Evolutionary conservation across 106 monocot species (phyloP).

Genomic region (Xerophyta viscosa): DNA sequence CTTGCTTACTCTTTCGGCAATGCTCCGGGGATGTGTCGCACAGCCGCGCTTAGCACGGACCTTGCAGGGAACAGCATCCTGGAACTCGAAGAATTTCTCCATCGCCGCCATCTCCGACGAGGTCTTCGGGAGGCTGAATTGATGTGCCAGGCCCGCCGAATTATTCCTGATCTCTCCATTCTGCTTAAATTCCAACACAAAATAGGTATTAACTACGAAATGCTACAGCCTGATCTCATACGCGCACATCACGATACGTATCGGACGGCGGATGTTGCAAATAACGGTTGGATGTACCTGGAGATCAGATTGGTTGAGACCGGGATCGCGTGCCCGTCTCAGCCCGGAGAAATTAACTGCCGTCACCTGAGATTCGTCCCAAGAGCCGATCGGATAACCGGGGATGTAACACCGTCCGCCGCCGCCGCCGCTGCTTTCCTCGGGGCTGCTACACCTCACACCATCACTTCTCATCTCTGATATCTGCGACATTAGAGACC

Average conservation of each 20-base stretch:
- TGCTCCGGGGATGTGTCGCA: constrained; percentile 89
- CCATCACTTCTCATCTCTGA: constrained; percentile 51
- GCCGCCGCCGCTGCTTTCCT: constrained; percentile 16
- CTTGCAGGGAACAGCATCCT: constrained; percentile 86
- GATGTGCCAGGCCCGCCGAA: constrained; percentile 34
- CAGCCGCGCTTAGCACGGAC: constrained; percentile 84
- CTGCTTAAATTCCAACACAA: constrained; percentile 4
- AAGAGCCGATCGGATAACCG: constrained; percentile 40
- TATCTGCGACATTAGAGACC: constrained; percentile 69
- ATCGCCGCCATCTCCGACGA: constrained; percentile 55
- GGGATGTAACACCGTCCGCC: constrained; percentile 36
- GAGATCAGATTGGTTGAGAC: constrained; percentile 27
- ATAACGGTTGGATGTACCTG: too few species aligned
- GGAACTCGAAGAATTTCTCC: constrained; percentile 82
- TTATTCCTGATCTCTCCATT: constrained; percentile 32
- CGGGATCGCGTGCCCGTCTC: constrained; percentile 35
- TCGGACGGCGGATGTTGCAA: too few species aligned
- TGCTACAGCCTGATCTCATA: too few species aligned
- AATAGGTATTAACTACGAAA: too few species aligned
- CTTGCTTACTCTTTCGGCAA: constrained; percentile 71
- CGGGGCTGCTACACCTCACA: constrained; percentile 40
- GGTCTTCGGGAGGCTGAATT: constrained; percentile 64
- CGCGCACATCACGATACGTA: too few species aligned
- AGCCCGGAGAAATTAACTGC: constrained; percentile 33
- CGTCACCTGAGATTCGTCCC: constrained; percentile 52